phyloP scores from a whole-genome alignment of 352 stramenopile genomes.

The Globisporangium spinosum region DNA sequence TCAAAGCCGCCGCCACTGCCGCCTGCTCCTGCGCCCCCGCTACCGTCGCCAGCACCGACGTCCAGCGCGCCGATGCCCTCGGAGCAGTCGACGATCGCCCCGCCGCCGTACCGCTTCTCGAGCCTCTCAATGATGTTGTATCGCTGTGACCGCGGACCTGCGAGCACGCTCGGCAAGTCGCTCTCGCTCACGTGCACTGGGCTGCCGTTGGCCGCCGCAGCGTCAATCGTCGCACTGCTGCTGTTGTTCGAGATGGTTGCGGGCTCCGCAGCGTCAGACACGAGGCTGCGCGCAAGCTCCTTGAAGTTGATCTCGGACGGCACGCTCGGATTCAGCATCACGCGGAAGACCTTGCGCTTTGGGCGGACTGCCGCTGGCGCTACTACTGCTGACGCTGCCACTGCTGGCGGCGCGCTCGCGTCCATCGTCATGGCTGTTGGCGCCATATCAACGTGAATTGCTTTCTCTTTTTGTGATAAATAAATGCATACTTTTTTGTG shows the following conservation, averaged over 20 bases:
- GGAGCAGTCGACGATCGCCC: slow-evolving; percentile 50
- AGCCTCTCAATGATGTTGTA: slow-evolving; percentile 88
- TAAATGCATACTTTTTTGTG: no score
- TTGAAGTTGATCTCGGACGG: slow-evolving; percentile 76
- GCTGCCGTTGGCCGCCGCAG: not conserved
- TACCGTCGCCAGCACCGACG: not conserved
- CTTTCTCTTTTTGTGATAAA: not conserved
- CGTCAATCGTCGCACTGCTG: not conserved
- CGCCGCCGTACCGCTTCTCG: slow-evolving; percentile 80
- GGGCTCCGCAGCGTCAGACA: slow-evolving; percentile 10
- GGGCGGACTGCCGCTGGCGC: not conserved
- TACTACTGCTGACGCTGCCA: not conserved
- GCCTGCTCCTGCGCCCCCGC: slow-evolving; percentile 12
- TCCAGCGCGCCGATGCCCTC: slow-evolving; percentile 20
- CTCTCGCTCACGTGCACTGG: slow-evolving; percentile 4
- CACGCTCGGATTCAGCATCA: slow-evolving; percentile 37
- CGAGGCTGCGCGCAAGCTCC: slow-evolving; percentile 36
- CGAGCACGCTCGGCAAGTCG: slow-evolving; percentile 11
- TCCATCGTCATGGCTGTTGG: not conserved
- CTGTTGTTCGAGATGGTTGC: not conserved
- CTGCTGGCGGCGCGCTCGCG: not conserved
- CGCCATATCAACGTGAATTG: slow-evolving; percentile 2
- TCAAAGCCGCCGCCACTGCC: slow-evolving; percentile 24
- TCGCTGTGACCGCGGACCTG: slow-evolving; percentile 36
- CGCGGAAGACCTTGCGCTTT: slow-evolving; percentile 38